Conservation (phyloP, 176 grass and related monocot species). For the sorghum (Sorghum bicolor) region DNA sequence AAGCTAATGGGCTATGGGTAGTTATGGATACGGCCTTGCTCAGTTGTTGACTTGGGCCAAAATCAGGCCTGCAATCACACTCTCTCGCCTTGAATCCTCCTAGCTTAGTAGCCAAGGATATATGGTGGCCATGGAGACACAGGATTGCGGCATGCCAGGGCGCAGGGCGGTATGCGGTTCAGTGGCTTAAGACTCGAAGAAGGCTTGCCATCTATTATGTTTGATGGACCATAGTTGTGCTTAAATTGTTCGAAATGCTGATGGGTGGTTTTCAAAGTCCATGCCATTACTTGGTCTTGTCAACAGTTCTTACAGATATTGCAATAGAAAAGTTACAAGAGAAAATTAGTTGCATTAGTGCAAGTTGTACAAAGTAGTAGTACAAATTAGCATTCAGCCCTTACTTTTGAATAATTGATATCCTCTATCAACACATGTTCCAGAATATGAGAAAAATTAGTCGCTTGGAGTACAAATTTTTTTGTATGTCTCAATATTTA, state of each 20-base stretch:
- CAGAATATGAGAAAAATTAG: not conserved
- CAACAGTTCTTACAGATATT: not conserved
- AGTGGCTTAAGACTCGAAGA: not conserved
- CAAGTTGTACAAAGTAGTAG: not conserved
- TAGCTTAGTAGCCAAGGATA: not conserved
- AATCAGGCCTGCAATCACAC: not conserved
- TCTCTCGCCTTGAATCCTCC: not conserved
- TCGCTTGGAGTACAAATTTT: not conserved
- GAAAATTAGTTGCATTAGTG: not conserved
- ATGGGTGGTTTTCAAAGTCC: not conserved
- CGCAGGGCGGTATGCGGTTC: not conserved
- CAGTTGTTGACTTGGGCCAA: not conserved
- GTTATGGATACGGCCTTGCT: too few species aligned
- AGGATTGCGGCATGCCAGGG: too few species aligned
- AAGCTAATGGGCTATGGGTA: too few species aligned
- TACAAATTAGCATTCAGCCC: not conserved
- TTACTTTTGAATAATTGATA: not conserved
- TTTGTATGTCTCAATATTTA: not conserved
- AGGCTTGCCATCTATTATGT: not conserved
- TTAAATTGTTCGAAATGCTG: not conserved
- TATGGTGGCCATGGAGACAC: not conserved
- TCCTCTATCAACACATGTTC: not conserved
- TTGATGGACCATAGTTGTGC: not conserved
- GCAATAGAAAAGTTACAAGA: not conserved
- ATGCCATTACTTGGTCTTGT: not conserved